Evolutionary conservation across 768 basidiomycete species (phyloP).

Genomic region (Glaciozyma martinii): DNA sequence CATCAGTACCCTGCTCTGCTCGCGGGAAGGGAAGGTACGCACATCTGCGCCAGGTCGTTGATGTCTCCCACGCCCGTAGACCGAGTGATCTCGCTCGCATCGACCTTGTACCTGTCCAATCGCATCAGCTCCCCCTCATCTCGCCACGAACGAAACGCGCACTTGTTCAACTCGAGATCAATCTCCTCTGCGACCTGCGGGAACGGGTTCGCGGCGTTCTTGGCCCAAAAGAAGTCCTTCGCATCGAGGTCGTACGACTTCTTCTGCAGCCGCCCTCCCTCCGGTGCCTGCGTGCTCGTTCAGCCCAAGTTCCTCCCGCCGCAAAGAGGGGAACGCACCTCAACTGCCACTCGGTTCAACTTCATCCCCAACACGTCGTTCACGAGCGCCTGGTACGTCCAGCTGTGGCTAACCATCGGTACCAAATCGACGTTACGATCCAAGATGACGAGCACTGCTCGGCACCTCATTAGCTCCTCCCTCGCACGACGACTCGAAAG

Average conservation of each 20-base stretch:
- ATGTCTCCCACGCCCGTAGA: slow-evolving; percentile 94
- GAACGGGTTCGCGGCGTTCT: slow-evolving; percentile 91
- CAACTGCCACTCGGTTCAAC: slow-evolving; percentile 82
- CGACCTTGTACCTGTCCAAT: slow-evolving; percentile 56
- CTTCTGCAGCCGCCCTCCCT: slow-evolving; percentile 52
- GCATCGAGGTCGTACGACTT: slow-evolving; percentile 89
- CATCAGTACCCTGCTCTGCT: too few species aligned
- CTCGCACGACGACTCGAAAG: neutral
- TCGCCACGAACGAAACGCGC: slow-evolving; percentile 35
- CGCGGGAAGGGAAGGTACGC: slow-evolving; percentile 36
- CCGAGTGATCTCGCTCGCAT: slow-evolving; percentile 92
- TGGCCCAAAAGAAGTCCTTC: slow-evolving; percentile 98
- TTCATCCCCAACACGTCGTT: slow-evolving; percentile 97
- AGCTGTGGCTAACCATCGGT: slow-evolving; percentile 87
- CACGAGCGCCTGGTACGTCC: slow-evolving; percentile 97
- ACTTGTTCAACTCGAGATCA: slow-evolving; percentile 78
- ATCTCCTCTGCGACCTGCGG: slow-evolving; percentile 98
- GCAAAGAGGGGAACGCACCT: slow-evolving; percentile 37
- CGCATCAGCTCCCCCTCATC: neutral
- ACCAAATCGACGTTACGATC: slow-evolving; percentile 92
- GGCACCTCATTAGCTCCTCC: too few species aligned
- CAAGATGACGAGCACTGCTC: slow-evolving; percentile 75
- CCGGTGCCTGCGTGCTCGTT: slow-evolving; percentile 42
- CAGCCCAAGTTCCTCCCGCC: neutral
- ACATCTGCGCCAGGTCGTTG: slow-evolving; percentile 90